Conservation (phyloP, 2,329 filamentous ascomycete species). For the Chaetothyriales sp. region DNA sequence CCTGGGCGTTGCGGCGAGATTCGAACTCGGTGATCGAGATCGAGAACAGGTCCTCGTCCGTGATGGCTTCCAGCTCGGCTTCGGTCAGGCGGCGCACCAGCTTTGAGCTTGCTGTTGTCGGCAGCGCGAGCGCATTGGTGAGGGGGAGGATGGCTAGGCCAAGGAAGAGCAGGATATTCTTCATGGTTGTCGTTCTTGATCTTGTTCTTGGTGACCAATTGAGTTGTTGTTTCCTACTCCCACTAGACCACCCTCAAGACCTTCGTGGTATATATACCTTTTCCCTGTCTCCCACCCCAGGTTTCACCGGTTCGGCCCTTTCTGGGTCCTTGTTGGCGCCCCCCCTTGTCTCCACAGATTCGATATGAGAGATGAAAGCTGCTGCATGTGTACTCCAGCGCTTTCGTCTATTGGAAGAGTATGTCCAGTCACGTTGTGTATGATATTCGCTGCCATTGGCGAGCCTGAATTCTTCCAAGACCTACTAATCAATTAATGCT, state of each 20-base stretch:
- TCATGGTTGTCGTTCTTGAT: neutral
- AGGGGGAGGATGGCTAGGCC: neutral
- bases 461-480: neutral
- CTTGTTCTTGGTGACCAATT: no score
- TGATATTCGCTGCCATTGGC: neutral
- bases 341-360: no score
- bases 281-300: no score
- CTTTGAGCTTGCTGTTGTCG: neutral
- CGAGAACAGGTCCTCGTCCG: slow-evolving; percentile 35
- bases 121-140: neutral
- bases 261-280: no score
- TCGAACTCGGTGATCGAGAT: slow-evolving; percentile 31
- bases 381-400: neutral
- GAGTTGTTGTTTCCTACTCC: no score
- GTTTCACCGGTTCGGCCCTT: no score
- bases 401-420: neutral
- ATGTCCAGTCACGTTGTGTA: neutral
- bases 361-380: neutral
- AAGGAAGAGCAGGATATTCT: neutral
- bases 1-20: slow-evolving; percentile 24
- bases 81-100: neutral
- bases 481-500: neutral
- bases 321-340: no score
- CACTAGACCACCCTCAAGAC: no score
- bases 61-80: slow-evolving; percentile 15